These are phyloP conservation scores for Lithospermum erythrorhizon DNA, from an alignment of 257 asterid species.

Conservation along the genomic window DNA sequence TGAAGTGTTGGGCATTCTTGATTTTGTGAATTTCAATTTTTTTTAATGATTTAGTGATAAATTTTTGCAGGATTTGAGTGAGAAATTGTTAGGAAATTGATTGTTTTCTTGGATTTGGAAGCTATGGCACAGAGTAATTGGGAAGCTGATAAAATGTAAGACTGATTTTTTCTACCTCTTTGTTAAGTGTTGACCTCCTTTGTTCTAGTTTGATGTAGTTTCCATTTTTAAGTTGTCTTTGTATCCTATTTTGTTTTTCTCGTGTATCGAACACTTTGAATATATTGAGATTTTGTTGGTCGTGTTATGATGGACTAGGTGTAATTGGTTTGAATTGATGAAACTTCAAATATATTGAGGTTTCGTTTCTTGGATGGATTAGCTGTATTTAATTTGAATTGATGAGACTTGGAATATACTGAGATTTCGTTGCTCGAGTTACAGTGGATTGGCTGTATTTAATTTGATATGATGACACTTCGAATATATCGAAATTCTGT, in stretches of 20 bases:
- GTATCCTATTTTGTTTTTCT: no score
- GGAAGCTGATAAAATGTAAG: slow-evolving; percentile 99
- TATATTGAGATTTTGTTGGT: no score
- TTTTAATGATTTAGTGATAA: slow-evolving; percentile 7
- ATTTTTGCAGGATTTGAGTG: slow-evolving; percentile 20
- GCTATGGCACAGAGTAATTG: slow-evolving; percentile 96
- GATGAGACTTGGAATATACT: no score
- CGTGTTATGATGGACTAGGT: no score
- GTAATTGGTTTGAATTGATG: no score
- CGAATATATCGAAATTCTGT: background rate
- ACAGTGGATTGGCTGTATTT: background rate
- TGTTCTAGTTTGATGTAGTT: background rate
- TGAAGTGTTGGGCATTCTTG: background rate
- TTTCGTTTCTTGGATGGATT: no score
- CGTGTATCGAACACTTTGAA: background rate
- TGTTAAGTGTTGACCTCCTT: background rate
- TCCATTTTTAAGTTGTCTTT: no score
- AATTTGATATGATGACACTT: no score
- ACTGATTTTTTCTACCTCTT: slow-evolving; percentile 3
- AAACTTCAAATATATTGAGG: no score
- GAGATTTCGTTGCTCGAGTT: background rate
- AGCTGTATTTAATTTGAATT: no score
- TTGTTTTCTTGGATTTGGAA: slow-evolving; percentile 16
- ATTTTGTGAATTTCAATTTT: background rate
- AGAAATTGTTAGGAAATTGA: slow-evolving; percentile 15